These are phyloP conservation scores for Cyamopsis tetragonoloba DNA, from an alignment of 306 rosid species.

Conservation along the genomic window DNA sequence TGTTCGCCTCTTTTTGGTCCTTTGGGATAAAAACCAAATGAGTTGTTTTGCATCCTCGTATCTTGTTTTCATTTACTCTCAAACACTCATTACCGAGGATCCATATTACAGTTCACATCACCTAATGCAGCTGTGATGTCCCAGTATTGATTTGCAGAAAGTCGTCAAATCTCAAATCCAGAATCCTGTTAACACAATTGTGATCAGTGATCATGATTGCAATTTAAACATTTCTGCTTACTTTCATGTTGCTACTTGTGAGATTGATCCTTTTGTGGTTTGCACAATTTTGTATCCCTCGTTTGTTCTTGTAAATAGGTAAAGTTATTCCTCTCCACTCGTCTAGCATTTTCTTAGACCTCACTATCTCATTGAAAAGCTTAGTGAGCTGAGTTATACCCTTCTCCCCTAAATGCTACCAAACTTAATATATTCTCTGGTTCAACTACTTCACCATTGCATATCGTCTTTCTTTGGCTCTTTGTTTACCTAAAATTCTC, in stretches of 20 bases:
- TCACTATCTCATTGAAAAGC: background rate
- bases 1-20: background rate
- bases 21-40: background rate
- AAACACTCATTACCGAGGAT: background rate
- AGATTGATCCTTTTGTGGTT: background rate
- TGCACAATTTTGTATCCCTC: background rate
- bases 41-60: background rate
- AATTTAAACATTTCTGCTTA: background rate
- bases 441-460: background rate
- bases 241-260: background rate
- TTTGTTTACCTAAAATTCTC: background rate
- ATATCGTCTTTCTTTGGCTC: background rate
- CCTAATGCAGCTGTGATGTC: background rate
- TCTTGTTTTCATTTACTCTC: background rate
- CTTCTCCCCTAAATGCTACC: background rate
- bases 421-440: background rate
- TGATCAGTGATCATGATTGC: background rate
- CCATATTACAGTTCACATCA: background rate
- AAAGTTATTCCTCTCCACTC: background rate
- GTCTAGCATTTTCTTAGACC: background rate
- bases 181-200: background rate
- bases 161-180: no score
- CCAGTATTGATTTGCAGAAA: no score
- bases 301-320: background rate
- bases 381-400: background rate